Evolutionary conservation across 192 early-diverging fungal species (phyloP), one percentile per base, ranked within the genome.

Genomic region (Pilobolus umbonatus): DNA sequence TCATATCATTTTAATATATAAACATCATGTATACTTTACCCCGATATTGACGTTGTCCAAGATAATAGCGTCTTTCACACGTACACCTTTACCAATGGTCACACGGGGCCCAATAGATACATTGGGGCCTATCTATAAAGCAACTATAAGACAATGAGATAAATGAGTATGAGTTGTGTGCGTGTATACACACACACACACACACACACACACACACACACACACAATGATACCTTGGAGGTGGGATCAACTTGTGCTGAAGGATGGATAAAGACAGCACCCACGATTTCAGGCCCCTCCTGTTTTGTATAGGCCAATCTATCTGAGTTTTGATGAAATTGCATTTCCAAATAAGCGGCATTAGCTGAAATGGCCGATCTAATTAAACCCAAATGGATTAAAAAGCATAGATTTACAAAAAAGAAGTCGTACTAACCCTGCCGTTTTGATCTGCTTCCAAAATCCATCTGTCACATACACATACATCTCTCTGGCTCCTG

Each of bases 381-480:
- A 42, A 15, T 2, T 4, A 42, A 4, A 1, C 19, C 19, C n/a
- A n/a, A n/a, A 12, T 42, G 14, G 19, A 4, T 42, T 2, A 42
- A 42, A 42, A 42, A 9, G 19, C 6, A 42, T 17, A 15, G 5
- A 7, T 1, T 12, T 42, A 17, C 39, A 42, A 17, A 42, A 42
- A 42, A 17, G 5, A 15, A 15, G 5, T 12, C 19, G 19, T 12
- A 3, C 19, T 40, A 17, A 42, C 39, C 51, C 51, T 45, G 91
- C 89, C 19, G 93, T 93, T 68, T 99, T 99, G 75, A 99, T 90
- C 72, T 94, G 91, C 64, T 91, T 90, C 96, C 96, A 99, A 67
- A 95, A 94, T 54, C 89, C 87, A 35, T 81, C 83, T 49, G 84
- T 88, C 52, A 89, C 80, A 74, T 88, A 90, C 9, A 92, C 88